Base-by-base conservation (phyloP, 495 filamentous ascomycete species). In the Tuber indicum region DNA sequence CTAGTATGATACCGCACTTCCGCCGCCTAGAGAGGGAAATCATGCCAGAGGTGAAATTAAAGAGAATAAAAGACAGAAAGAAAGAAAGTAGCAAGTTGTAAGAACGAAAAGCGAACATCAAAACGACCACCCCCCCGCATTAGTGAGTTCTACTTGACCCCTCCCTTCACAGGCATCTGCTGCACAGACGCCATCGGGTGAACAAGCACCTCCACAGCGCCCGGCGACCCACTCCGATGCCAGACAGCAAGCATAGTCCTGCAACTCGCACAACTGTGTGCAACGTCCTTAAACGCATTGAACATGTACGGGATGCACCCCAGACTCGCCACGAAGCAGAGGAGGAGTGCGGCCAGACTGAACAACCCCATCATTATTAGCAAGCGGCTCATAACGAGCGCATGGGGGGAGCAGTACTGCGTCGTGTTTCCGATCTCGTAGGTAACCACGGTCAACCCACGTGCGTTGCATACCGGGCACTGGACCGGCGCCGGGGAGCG, bases 241-340 rank as follows among this genome's bases (percentile, higher is more conserved):
- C 80, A 82, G 1, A 82, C 12, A 0, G 79, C 79, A 47, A 82
- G 44, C 39, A 72, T 32, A n/a, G 21, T 39, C 10, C 62, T 72
- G 19, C 80, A 82, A 39, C 42, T 75, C 3, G 73, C 62, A 45
- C 80, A 82, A 26, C 32, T 73, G 72, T 82, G 80, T 43, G 72
- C 44, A 23, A 82, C 79, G 36, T 82, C 79, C 69, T 82, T 82
- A 39, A 74, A 39, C 0, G 39, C 46, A 14, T 1, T n/a, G 21
- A 77, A 58, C 14, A 81, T 6, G 39, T 81, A 81, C 46, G 80
- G 78, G 3, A 82, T 41, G 66, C 78, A 81, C 3, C 78, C 75
- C 12, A 77, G 16, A 26, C 80, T 76, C 14, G 45, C 6, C 4
- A 72, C 5, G 21, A 41, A 46, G 43, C 80, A 82, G 14, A 76